phyloP scores from a whole-genome alignment of 306 rosid genomes.

The Casuarina glauca region DNA sequence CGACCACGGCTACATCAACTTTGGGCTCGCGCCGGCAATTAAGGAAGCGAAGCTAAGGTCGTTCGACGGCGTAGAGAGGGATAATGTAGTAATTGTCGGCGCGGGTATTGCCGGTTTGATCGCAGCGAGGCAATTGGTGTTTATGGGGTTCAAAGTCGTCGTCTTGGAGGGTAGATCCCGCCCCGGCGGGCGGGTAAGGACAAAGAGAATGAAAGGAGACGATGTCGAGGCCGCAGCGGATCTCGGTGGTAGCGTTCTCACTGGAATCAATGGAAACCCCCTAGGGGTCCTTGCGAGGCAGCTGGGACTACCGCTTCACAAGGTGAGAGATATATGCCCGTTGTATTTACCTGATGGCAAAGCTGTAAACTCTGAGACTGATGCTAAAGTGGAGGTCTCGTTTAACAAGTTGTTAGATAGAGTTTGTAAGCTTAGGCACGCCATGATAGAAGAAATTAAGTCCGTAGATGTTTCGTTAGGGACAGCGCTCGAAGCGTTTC shows the following conservation, averaged over 20 bases:
- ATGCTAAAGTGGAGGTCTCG: constrained; percentile 68
- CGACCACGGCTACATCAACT: constrained; percentile 83
- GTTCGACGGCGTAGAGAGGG: constrained; percentile 53
- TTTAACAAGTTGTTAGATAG: constrained; percentile 83
- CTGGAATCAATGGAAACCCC: constrained; percentile 88
- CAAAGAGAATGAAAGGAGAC: constrained; percentile 64
- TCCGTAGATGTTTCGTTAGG: constrained; percentile 78
- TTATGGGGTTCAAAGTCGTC: constrained; percentile 76
- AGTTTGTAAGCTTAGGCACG: constrained; percentile 88
- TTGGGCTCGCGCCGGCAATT: constrained; percentile 68
- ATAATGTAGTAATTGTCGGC: constrained; percentile 72
- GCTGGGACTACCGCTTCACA: constrained; percentile 77
- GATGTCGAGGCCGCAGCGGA: constrained; percentile 76
- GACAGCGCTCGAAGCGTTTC: constrained; percentile 77
- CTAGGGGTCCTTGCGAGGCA: constrained; percentile 92
- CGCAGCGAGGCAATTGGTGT: constrained; percentile 83
- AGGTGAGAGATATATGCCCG: constrained; percentile 90
- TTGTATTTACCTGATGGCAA: constrained; percentile 84
- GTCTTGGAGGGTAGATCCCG: constrained; percentile 80
- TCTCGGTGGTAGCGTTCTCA: constrained; percentile 92
- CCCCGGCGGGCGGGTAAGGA: constrained; percentile 89
- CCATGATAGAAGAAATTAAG: constrained; percentile 80
- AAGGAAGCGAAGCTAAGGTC: constrained; percentile 56
- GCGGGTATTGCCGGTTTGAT: constrained; percentile 88
- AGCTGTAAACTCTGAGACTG: constrained; percentile 67